phyloP scores from a whole-genome alignment of 345 rosid species.

The Carallia pectinifolia region DNA sequence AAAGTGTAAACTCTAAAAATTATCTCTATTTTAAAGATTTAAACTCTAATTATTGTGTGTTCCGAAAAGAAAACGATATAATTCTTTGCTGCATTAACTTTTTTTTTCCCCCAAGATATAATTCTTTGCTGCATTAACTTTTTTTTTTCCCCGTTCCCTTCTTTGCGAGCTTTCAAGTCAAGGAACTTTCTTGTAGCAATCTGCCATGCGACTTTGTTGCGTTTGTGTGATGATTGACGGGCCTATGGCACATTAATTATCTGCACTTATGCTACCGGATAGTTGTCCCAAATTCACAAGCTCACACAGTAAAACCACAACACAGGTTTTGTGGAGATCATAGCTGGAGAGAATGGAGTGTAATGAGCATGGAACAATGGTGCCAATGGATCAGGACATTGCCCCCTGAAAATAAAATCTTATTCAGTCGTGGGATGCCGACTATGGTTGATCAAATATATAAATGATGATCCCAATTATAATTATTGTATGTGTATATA shows the following conservation, averaged over 20 bases:
- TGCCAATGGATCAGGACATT: no score
- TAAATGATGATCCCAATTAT: no score
- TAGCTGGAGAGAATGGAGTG: background rate
- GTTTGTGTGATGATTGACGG: background rate
- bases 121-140: background rate
- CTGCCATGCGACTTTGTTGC: background rate
- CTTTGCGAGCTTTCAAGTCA: constrained; percentile 14
- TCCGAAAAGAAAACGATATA: background rate
- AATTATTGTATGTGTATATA: background rate
- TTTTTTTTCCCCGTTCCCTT: background rate
- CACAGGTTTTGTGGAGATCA: background rate
- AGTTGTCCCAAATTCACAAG: background rate
- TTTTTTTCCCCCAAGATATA: background rate
- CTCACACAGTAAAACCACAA: background rate
- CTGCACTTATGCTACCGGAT: background rate
- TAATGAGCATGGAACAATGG: background rate
- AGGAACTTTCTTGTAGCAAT: constrained; percentile 9
- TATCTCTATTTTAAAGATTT: no score
- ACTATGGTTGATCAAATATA: no score
- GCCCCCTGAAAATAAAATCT: no score
- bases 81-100: background rate
- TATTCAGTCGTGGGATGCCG: no score
- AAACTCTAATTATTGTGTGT: no score
- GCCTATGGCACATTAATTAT: background rate
- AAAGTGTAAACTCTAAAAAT: no score